These are phyloP conservation scores for Adansonia grandidieri DNA, from an alignment of 441 rosid species.

Conservation along the genomic window DNA sequence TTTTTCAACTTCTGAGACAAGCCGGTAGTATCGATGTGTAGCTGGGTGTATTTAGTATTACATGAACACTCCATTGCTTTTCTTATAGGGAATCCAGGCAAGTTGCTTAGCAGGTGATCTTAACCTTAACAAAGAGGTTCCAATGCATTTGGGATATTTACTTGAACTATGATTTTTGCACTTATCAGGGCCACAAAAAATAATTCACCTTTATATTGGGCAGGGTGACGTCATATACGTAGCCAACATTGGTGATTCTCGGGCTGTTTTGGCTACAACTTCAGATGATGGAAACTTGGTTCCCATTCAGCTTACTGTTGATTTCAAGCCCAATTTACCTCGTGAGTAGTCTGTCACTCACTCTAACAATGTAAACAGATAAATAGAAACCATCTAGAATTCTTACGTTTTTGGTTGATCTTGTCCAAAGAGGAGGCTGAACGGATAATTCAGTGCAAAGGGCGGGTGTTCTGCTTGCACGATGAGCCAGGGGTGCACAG, in stretches of 20 bases:
- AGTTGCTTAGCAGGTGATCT: too few relatives aligned
- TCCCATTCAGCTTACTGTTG: constrained; percentile 82
- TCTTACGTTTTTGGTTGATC: constrained; percentile 17
- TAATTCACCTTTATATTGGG: constrained; percentile 10
- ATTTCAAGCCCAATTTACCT: constrained; percentile 87
- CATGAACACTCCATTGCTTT: background rate
- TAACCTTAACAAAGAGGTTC: background rate
- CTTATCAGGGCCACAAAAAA: background rate
- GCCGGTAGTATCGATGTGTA: background rate
- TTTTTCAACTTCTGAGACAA: background rate
- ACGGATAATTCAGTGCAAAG: constrained; percentile 70
- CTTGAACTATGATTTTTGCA: background rate
- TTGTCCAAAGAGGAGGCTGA: constrained; percentile 75
- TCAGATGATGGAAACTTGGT: constrained; percentile 76
- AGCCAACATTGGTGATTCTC: constrained; percentile 93
- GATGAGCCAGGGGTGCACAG: constrained; percentile 96
- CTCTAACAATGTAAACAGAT: background rate
- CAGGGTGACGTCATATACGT: constrained; percentile 71
- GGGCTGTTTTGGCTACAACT: constrained; percentile 87
- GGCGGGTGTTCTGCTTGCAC: constrained; percentile 71
- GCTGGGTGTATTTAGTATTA: background rate
- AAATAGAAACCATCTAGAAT: background rate
- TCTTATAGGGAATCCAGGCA: background rate
- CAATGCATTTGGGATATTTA: background rate
- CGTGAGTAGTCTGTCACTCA: constrained; percentile 50